Conservation (phyloP, 2,329 filamentous ascomycete species). For the Tolypocladium amazonense region DNA sequence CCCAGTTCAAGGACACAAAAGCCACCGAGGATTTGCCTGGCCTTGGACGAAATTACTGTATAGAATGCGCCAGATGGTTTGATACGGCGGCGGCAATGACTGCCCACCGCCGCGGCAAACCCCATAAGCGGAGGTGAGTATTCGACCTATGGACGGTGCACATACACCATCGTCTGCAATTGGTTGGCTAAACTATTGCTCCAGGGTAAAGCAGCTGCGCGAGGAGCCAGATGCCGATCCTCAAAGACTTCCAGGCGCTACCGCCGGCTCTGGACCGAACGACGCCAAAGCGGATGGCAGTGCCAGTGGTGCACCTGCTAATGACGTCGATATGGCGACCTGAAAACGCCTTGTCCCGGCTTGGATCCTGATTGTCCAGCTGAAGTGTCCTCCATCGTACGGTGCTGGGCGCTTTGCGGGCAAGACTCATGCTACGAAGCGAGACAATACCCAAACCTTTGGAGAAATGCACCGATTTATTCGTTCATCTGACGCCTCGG, state of each 20-base stretch:
- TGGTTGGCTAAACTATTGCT: conserved; percentile 11
- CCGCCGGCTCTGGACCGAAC: conserved; percentile 59
- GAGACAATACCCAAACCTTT: neutral
- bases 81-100: conserved; percentile 70
- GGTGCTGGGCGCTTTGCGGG: neutral
- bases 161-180: neutral
- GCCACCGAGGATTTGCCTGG: conserved; percentile 79
- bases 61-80: conserved; percentile 94
- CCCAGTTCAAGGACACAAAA: conserved; percentile 68
- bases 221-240: conserved; percentile 82
- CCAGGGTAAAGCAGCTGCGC: conserved; percentile 67
- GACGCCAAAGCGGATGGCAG: conserved; percentile 29
- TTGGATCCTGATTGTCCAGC: neutral
- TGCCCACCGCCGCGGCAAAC: conserved; percentile 75
- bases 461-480: neutral
- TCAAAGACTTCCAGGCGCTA: conserved; percentile 77
- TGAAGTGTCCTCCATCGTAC: neutral
- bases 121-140: conserved; percentile 70
- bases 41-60: conserved; percentile 77
- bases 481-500: conserved; percentile 31
- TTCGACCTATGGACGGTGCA: neutral
- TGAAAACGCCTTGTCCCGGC: neutral
- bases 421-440: neutral
- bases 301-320: conserved; percentile 7
- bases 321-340: conserved; percentile 23